Percentiles rank a stretch among this genome's conserved stretches.
These are phyloP conservation scores for Paxillus involutus DNA, from an alignment of 768 basidiomycete species.

Conservation along the genomic window DNA sequence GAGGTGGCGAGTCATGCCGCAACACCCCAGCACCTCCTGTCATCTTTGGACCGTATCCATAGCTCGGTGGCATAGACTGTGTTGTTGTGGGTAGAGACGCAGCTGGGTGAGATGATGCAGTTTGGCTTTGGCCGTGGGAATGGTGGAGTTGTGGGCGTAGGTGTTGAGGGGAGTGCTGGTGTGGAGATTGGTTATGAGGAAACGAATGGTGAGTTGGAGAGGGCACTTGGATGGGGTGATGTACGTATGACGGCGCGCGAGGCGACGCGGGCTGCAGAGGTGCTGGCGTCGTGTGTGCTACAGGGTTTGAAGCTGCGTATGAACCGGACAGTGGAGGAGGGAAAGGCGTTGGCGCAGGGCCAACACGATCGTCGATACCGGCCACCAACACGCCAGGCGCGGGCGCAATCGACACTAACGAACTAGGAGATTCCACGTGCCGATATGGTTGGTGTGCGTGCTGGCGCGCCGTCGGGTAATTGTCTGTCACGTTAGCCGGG, in stretches of 20 bases:
- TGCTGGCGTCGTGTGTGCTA: background rate
- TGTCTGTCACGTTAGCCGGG: conserved; percentile 20
- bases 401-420: background rate
- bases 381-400: background rate
- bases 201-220: conserved; percentile 3
- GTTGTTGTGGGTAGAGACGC: background rate
- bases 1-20: conserved; percentile 12
- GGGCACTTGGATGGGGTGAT: conserved; percentile 1
- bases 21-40: conserved; percentile 26
- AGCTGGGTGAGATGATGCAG: background rate
- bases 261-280: background rate
- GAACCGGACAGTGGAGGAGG: conserved; percentile 11
- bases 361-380: conserved; percentile 6
- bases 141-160: conserved; percentile 11
- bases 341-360: background rate
- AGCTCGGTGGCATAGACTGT: conserved; percentile 17
- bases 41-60: conserved; percentile 24
- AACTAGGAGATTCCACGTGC: conserved; percentile 9
- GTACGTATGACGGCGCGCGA: conserved; percentile 9
- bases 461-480: conserved; percentile 24
- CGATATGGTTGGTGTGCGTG: conserved; percentile 9
- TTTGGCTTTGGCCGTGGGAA: conserved; percentile 6
- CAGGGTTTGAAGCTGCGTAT: background rate
- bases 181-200: conserved; percentile 19
- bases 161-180: conserved; percentile 18